phyloP scores from a whole-genome alignment of 176 grass and related monocot species.

The Oryza glumipatula region DNA sequence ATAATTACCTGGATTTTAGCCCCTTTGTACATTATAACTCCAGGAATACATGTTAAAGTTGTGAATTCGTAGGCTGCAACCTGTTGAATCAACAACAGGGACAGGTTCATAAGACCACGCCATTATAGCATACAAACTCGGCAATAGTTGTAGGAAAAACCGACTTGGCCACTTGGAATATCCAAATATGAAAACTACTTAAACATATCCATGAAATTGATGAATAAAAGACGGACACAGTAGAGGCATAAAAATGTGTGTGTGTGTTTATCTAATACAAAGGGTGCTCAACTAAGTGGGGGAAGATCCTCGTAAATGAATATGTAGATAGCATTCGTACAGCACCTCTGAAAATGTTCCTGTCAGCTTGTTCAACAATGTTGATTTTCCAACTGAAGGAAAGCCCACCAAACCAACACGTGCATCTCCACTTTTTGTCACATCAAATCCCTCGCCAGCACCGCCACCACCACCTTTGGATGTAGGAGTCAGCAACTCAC shows the following conservation, averaged over 20 bases:
- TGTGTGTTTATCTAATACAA: neutral
- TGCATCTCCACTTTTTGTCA: slow-evolving; percentile 94
- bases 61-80: slow-evolving; percentile 97
- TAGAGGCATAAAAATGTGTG: neutral
- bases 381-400: slow-evolving; percentile 98
- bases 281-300: slow-evolving; percentile 8
- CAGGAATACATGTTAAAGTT: slow-evolving; percentile 85
- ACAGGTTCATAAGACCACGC: neutral
- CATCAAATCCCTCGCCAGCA: slow-evolving; percentile 93
- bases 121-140: neutral
- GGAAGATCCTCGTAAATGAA: slow-evolving; percentile 3
- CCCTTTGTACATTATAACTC: slow-evolving; percentile 91
- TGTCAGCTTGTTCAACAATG: slow-evolving; percentile 90
- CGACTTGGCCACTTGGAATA: neutral
- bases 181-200: neutral
- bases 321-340: slow-evolving; percentile 27
- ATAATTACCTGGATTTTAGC: slow-evolving; percentile 87
- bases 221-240: neutral
- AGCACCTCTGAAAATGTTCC: slow-evolving; percentile 97
- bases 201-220: neutral
- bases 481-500: slow-evolving; percentile 81
- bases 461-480: slow-evolving; percentile 81
- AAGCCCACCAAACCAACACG: slow-evolving; percentile 96
- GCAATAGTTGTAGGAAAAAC: neutral
- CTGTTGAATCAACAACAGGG: slow-evolving; percentile 42